Evolutionary conservation across 768 basidiomycete species (phyloP).

Genomic region (Crepidotus variabilis): DNA sequence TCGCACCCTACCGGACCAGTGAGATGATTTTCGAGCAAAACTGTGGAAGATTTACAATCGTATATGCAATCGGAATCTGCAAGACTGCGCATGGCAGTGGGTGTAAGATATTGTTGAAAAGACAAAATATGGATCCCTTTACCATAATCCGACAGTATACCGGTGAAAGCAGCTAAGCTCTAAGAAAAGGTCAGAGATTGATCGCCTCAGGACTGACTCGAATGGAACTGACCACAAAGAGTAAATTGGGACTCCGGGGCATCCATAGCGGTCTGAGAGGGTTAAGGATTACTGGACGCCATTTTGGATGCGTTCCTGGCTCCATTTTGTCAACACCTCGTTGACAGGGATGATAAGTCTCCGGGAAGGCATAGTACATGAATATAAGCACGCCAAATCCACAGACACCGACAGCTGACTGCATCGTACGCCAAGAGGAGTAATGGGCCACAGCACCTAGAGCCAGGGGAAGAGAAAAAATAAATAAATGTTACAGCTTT

Average conservation of each 20-base stretch:
- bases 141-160: too few relatives aligned
- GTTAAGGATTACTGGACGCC: conserved; percentile 47
- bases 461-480: not conserved
- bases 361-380: conserved; percentile 51
- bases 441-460: conserved; percentile 51
- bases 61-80: conserved; percentile 61
- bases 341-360: conserved; percentile 61
- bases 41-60: conserved; percentile 44
- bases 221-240: conserved; percentile 36
- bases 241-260: conserved; percentile 57
- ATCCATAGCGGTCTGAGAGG: conserved; percentile 50
- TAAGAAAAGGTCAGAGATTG: conserved; percentile 11
- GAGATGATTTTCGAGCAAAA: not conserved
- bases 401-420: conserved; percentile 38
- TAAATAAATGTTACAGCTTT: not conserved
- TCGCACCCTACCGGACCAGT: conserved; percentile 41
- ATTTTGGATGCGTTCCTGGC: conserved; percentile 13
- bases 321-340: conserved; percentile 48
- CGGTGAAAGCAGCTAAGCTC: too few relatives aligned
- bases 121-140: too few relatives aligned
- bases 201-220: conserved; percentile 49
- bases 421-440: conserved; percentile 64
- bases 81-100: too few relatives aligned
- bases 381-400: conserved; percentile 35
- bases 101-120: too few relatives aligned